Evolutionary conservation across 345 rosid species (phyloP), one percentile per base, ranked within the genome.

Genomic region (Eucalyptus viminalis): DNA sequence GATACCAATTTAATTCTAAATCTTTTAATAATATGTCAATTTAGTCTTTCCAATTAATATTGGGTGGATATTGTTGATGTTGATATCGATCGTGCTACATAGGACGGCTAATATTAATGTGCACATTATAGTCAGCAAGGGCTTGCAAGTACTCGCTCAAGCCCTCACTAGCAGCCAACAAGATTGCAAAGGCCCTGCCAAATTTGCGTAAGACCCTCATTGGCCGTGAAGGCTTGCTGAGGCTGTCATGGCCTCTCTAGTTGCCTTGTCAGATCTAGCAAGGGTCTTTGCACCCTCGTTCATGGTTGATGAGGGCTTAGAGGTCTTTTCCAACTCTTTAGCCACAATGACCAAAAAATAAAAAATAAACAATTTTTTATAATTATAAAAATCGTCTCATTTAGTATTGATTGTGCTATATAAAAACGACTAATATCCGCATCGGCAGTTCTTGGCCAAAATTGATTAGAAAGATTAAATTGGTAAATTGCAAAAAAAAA

Each of bases 361-460:
- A 25, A 25, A 56, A 54, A 2, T 2, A 22, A 21, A 8, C 2
- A 54, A 4, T 21, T 56, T 60, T 5, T 12, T 60, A 27, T 27
- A 60, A 60, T 60, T 12, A 3, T 6, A 62, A 29, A 62, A 29
- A 62, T 29, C 0, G 0, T 62, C 8, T 6, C 0, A 2, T 3
- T 29, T 62, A 27, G 2, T 29, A 60, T 0, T 2, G 1, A 1
- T 1, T 31, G 5, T 65, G 8, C 0, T 8, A 14, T 0, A 0
- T 14, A 65, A n/a, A n/a, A 65, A 65, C 0, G 3, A n/a, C 0
- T 7, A n/a, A 0, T 8, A 3, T 65, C 3, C 9, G 0, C 6
- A 14, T n/a, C 0, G 3, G 1, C 2, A 3, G 1, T 65, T 65
- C n/a, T 7, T 5, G 0, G 3, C 5, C 19, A 65, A 65, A 65